Percentiles rank a stretch among this genome's conserved stretches.
Evolutionary conservation across 2,329 filamentous ascomycete genomes (phyloP).

Genomic region (Lomentospora prolificans): DNA sequence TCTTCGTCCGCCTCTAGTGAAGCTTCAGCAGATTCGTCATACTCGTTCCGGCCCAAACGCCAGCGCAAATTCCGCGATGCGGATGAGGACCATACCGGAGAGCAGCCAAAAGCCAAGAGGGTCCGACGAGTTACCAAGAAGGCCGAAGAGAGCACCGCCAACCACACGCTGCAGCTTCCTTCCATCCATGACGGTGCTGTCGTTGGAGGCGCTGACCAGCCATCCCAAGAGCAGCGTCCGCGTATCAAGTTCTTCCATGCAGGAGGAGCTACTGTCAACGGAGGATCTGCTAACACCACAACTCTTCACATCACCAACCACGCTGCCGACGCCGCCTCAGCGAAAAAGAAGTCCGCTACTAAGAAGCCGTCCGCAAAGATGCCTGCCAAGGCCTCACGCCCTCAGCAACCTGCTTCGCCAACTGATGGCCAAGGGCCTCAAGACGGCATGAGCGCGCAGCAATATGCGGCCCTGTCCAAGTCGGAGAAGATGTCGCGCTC

Average conservation of each 20-base stretch:
- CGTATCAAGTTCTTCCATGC: conserved; percentile 5
- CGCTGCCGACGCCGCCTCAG: neutral
- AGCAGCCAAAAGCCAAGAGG: conserved; percentile 26
- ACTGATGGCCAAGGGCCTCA: neutral
- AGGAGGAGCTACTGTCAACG: neutral
- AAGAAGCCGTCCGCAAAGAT: neutral
- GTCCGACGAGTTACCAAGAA: conserved; percentile 15
- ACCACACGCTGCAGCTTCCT: conserved; percentile 1
- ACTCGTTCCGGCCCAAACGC: conserved; percentile 45
- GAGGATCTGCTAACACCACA: neutral
- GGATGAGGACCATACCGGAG: conserved; percentile 25
- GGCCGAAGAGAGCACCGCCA: conserved; percentile 1
- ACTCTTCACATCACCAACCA: neutral
- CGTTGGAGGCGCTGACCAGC: too few species aligned
- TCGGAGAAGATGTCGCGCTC: conserved; percentile 57
- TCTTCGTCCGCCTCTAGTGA: conserved; percentile 42
- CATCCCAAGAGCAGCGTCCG: neutral
- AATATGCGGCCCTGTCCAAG: conserved; percentile 53
- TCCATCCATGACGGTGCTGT: neutral
- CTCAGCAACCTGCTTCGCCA: neutral
- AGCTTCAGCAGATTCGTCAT: conserved; percentile 38
- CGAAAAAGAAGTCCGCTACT: neutral
- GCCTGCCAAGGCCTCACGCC: neutral
- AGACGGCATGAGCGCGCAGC: conserved; percentile 26
- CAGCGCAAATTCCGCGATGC: conserved; percentile 44